Percentiles rank a stretch among this genome's conserved stretches.
Conservation (phyloP, 208 protist genomes). For the Naegleria fowleri region DNA sequence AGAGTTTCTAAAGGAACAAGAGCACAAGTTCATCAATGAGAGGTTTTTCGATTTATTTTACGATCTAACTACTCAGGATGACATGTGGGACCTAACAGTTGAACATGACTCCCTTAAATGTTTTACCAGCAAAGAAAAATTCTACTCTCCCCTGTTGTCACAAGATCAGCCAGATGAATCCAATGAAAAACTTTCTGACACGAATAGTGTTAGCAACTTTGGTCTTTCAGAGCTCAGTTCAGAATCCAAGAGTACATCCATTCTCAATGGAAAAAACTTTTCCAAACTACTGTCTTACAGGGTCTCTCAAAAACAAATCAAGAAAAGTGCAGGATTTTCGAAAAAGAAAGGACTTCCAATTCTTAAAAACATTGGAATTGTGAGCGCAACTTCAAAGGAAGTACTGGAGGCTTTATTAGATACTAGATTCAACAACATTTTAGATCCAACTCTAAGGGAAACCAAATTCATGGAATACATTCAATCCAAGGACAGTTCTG, state of each 20-base stretch:
- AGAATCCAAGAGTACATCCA: neutral
- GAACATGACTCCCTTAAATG: no score
- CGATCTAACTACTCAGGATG: neutral
- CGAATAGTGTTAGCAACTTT: neutral
- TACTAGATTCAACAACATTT: neutral
- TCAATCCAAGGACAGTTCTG: no score
- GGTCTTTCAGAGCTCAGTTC: neutral
- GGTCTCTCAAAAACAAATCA: no score
- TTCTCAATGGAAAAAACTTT: neutral
- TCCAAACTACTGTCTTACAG: no score
- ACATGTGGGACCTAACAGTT: no score
- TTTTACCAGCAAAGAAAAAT: no score
- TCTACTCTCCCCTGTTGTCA: no score
- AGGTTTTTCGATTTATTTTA: neutral
- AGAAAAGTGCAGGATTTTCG: no score
- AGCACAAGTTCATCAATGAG: neutral
- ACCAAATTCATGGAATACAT: neutral
- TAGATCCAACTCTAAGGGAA: neutral
- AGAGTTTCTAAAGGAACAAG: neutral
- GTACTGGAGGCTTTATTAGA: neutral
- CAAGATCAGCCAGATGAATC: neutral
- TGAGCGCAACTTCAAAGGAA: neutral
- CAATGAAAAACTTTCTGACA: neutral
- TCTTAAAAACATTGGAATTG: neutral
- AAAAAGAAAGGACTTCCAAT: neutral